Evolutionary conservation across 805 yeast species (phyloP).

Genomic region (Lipomyces orientalis): DNA sequence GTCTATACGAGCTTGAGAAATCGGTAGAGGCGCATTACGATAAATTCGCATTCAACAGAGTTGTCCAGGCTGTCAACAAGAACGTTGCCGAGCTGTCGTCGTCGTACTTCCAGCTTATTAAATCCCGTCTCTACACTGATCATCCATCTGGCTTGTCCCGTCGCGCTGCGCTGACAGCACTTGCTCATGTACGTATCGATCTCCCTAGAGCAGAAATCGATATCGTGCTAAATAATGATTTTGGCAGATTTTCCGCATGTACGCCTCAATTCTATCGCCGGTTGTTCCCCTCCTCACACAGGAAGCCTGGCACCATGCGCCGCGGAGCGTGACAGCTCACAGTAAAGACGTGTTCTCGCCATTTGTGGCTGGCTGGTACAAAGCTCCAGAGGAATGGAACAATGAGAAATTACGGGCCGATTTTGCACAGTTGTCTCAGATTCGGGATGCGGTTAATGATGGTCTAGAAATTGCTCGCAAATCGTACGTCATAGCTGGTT

Average conservation of each 20-base stretch:
- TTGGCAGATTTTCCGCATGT: slow-evolving; percentile 58
- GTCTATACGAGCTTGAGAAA: slow-evolving; percentile 55
- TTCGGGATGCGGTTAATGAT: slow-evolving; percentile 58
- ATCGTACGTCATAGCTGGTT: slow-evolving; percentile 43
- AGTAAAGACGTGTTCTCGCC: slow-evolving; percentile 50
- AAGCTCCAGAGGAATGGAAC: slow-evolving; percentile 47
- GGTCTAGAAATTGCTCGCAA: slow-evolving; percentile 62
- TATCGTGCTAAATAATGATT: background rate
- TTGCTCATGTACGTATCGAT: slow-evolving; percentile 45
- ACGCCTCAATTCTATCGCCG: slow-evolving; percentile 76
- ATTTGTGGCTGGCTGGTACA: slow-evolving; percentile 54
- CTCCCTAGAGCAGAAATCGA: background rate
- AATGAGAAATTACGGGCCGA: slow-evolving; percentile 51
- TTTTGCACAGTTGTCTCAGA: slow-evolving; percentile 53
- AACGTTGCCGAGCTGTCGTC: slow-evolving; percentile 81
- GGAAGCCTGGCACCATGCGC: slow-evolving; percentile 78
- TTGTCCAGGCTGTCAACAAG: slow-evolving; percentile 67
- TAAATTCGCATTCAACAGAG: slow-evolving; percentile 68
- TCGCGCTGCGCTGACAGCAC: slow-evolving; percentile 67
- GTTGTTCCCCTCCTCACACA: slow-evolving; percentile 83
- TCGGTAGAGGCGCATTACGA: slow-evolving; percentile 55
- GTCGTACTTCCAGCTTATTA: slow-evolving; percentile 81
- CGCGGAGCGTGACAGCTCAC: slow-evolving; percentile 41
- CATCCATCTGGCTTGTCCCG: slow-evolving; percentile 54
- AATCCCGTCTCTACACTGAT: slow-evolving; percentile 85